Percentiles rank a stretch among this genome's conserved stretches.
These are phyloP conservation scores for Cryptococcus neoformans DNA, from an alignment of 1,284 basidiomycete species.

Conservation along the genomic window DNA sequence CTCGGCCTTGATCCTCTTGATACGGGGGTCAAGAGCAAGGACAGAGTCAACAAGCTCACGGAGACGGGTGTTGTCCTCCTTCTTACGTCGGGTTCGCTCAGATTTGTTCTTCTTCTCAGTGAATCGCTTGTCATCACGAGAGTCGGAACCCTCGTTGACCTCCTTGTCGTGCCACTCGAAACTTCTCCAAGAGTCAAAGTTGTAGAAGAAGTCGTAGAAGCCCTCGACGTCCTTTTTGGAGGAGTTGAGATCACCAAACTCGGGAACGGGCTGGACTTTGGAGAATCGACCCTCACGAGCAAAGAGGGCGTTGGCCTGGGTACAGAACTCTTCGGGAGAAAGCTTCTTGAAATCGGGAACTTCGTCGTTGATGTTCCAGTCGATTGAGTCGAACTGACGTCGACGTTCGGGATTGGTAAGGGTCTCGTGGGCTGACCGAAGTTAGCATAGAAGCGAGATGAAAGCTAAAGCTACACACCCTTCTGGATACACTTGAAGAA, in stretches of 20 bases:
- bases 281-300: slow-evolving; percentile 91
- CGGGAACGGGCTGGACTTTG: slow-evolving; percentile 78
- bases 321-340: slow-evolving; percentile 55
- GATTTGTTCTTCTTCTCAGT: slow-evolving; percentile 99
- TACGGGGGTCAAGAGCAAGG: slow-evolving; percentile 84
- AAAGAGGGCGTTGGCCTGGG: slow-evolving; percentile 71
- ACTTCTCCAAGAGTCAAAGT: slow-evolving; percentile 97
- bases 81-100: slow-evolving; percentile 93
- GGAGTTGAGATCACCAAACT: slow-evolving; percentile 69
- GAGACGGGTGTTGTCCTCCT: slow-evolving; percentile 92
- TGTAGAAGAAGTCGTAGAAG: slow-evolving; percentile 99
- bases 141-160: slow-evolving; percentile 95
- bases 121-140: slow-evolving; percentile 97
- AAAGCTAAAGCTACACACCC: slow-evolving; percentile 40
- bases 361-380: slow-evolving; percentile 79
- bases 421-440: slow-evolving; percentile 71
- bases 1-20: slow-evolving; percentile 95
- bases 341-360: slow-evolving; percentile 61
- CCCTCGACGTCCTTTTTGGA: slow-evolving; percentile 79
- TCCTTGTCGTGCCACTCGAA: slow-evolving; percentile 99
- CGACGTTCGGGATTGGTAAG: slow-evolving; percentile 83
- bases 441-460: neutral
- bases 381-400: slow-evolving; percentile 95
- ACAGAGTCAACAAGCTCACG: slow-evolving; percentile 85
- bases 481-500: slow-evolving; percentile 99